These are phyloP conservation scores for Dianthus caryophyllus DNA, from an alignment of 148 eudicot genomes.

Conservation along the genomic window DNA sequence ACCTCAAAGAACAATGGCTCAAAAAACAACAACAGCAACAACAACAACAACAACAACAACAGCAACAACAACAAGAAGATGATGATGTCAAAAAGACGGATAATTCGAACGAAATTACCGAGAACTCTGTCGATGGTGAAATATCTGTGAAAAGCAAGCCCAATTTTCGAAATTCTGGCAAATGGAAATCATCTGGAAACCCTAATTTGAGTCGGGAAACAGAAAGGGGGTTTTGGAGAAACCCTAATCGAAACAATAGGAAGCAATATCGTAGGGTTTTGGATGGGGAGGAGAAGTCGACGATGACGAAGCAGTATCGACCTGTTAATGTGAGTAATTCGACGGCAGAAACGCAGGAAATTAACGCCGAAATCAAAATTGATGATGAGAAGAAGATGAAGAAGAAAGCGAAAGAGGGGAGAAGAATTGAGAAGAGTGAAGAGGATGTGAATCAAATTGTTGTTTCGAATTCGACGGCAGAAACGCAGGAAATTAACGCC, in stretches of 20 bases:
- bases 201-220: neutral
- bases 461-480: neutral
- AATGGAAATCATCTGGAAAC: too few species aligned
- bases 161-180: neutral
- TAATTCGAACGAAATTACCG: neutral
- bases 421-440: neutral
- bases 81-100: neutral
- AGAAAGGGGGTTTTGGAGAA: neutral
- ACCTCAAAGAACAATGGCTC: slow-evolving; percentile 25
- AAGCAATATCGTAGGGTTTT: neutral
- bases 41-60: slow-evolving; percentile 9
- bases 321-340: neutral
- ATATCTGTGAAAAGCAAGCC: neutral
- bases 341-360: neutral
- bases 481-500: neutral
- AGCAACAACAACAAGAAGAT: slow-evolving; percentile 1
- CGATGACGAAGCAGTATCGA: neutral
- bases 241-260: neutral
- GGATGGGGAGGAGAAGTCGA: too few species aligned
- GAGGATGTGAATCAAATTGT: neutral
- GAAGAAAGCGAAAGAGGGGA: too few species aligned
- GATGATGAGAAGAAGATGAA: neutral
- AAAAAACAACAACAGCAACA: slow-evolving; percentile 12
- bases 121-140: neutral
- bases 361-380: neutral